A percentile compares a stretch with the other conserved stretches of the same genome.
These are phyloP conservation scores for Amylostereum areolatum DNA, from an alignment of 1,284 basidiomycete species.

Conservation along the genomic window DNA sequence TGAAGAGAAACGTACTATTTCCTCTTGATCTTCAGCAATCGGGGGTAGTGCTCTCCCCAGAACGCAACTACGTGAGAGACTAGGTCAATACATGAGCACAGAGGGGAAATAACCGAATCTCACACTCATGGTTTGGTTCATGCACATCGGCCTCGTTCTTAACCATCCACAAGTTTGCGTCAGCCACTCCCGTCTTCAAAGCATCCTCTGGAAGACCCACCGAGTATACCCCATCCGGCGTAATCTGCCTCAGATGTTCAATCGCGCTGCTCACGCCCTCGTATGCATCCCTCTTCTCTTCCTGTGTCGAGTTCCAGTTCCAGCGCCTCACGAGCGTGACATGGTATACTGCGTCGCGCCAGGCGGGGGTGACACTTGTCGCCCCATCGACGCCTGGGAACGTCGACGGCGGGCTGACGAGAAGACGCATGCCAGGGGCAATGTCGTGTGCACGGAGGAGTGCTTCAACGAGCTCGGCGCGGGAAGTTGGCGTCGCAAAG, in stretches of 20 bases:
- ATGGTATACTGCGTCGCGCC: slow-evolving; percentile 20
- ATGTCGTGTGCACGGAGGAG: slow-evolving; percentile 24
- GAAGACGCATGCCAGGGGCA: slow-evolving; percentile 16
- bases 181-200: background rate
- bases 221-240: slow-evolving; percentile 15
- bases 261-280: slow-evolving; percentile 14
- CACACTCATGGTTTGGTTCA: slow-evolving; percentile 10
- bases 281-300: slow-evolving; percentile 15
- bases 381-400: slow-evolving; percentile 13
- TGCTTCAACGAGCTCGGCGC: slow-evolving; percentile 28
- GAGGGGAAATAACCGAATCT: background rate
- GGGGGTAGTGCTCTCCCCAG: slow-evolving; percentile 13
- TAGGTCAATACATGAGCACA: background rate
- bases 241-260: slow-evolving; percentile 15
- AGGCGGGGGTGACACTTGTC: slow-evolving; percentile 21
- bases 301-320: slow-evolving; percentile 19
- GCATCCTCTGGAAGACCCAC: background rate
- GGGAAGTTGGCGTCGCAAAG: slow-evolving; percentile 24
- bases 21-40: slow-evolving; percentile 9
- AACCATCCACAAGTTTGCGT: background rate
- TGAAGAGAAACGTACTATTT: slow-evolving; percentile 9
- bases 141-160: slow-evolving; percentile 13
- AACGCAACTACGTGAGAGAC: slow-evolving; percentile 5
- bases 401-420: slow-evolving; percentile 19
- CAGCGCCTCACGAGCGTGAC: slow-evolving; percentile 17